phyloP scores from a whole-genome alignment of 2,329 filamentous ascomycete genomes.

The Colletotrichum orchidophilum region DNA sequence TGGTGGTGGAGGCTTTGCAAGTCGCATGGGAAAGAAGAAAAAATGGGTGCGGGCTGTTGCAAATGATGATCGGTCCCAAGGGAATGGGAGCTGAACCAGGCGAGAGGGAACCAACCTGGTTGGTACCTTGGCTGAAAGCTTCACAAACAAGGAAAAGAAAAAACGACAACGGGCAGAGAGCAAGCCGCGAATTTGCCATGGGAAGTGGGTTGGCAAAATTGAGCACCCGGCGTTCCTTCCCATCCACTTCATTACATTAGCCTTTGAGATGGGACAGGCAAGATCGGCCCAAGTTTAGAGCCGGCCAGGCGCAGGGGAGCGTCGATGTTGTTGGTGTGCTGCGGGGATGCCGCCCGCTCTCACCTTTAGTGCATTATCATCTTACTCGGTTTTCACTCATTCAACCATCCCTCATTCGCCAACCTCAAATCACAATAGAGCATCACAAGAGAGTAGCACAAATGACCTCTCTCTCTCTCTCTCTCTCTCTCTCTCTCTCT shows the following conservation, averaged over 20 bases:
- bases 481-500: no score
- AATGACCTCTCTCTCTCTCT: neutral
- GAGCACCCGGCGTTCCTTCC: neutral
- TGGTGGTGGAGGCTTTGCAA: neutral
- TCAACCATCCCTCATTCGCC: neutral
- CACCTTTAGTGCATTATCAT: neutral
- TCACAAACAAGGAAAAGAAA: neutral
- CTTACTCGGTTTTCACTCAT: neutral
- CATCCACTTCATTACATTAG: neutral
- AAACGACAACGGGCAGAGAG: neutral
- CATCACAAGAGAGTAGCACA: neutral
- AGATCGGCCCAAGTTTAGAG: constrained; percentile 19
- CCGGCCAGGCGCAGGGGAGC: constrained; percentile 4
- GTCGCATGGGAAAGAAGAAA: neutral
- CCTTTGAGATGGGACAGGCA: neutral
- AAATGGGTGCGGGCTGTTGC: neutral
- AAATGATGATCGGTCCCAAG: neutral
- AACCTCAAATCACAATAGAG: neutral
- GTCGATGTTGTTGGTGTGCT: constrained; percentile 4
- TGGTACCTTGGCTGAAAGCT: neutral
- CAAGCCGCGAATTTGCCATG: constrained; percentile 1
- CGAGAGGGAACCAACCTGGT: neutral
- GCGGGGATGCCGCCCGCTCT: constrained; percentile 1
- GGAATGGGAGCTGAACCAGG: neutral
- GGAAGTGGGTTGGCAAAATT: constrained; percentile 22